Base-by-base conservation (phyloP, 805 yeast genomes). In the Priceomyces fermenticarens region DNA sequence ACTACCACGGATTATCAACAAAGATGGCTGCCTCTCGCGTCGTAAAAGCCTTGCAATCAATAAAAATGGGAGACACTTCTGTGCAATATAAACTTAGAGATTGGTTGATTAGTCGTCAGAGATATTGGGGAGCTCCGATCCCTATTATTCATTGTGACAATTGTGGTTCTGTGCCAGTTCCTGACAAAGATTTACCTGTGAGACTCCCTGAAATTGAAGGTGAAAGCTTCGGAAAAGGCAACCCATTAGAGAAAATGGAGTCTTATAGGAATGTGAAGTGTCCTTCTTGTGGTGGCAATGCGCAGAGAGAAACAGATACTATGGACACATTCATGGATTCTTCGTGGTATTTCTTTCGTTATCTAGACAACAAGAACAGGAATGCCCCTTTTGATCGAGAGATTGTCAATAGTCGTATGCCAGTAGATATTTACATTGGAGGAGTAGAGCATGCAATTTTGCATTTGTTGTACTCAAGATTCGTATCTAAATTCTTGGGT, bases 261-360 rank as follows among this genome's bases (percentile, higher is more conserved):
- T 84, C 80, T 13, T 91, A 88, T 70, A 81, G 81, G 7, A 72
- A 86, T 44, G 78, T 85, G 1, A 60, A 67, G 25, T 93, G 99
- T 60, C 99, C 99, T 5, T 72, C 77, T 0, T 93, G 99, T 66
- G 81, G 81, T 3, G 67, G 70, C 1, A 63, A 70, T 13, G 57
- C 61, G 10, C 80, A 76, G 42, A 75, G 99, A 53, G 99, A 93
- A 49, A 88, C 98, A 0, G 99, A 93, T 55, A 93, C 99, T 0
- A 91, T 93, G 99, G 99, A 93, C 57, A 93, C 99, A 0, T 93
- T 93, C 56, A 91, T 93, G 80, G 99, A 93, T 63, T 86, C 96
- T 12, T 89, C 97, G 3, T 93, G 99, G 99, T 93, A 93, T 62
- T 87, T 77, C 60, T 83, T 93, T 67, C 75, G 99, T 44, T 90